Conservation (phyloP, 1,284 basidiomycete species). For the Sanghuangporus sanghuang region DNA sequence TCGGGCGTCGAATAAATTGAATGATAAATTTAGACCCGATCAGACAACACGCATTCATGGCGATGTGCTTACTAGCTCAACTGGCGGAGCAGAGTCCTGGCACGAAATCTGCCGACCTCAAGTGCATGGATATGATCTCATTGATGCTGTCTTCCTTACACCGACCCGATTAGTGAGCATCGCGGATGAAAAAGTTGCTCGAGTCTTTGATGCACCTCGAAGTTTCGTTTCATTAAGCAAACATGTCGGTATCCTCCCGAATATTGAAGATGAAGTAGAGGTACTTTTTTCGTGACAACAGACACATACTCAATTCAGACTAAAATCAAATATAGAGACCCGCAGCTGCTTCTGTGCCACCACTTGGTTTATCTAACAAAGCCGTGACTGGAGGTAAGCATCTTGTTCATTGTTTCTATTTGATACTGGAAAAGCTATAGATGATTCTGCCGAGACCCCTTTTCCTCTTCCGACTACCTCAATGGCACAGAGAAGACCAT, state of each 20-base stretch:
- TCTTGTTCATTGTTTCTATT: background rate
- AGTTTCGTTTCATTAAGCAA: conserved; percentile 66
- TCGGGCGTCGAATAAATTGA: background rate
- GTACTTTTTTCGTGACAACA: conserved; percentile 28
- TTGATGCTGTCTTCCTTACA: conserved; percentile 74
- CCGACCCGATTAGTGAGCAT: conserved; percentile 78
- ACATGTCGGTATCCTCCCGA: conserved; percentile 39
- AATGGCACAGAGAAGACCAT: conserved; percentile 37
- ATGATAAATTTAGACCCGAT: conserved; percentile 52
- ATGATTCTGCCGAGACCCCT: conserved; percentile 10
- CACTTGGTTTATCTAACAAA: conserved; percentile 71
- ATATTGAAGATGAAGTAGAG: conserved; percentile 45
- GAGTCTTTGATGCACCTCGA: conserved; percentile 85
- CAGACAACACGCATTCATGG: conserved; percentile 89
- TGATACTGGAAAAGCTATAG: background rate
- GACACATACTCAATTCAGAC: background rate
- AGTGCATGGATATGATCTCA: conserved; percentile 90
- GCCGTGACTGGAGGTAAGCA: conserved; percentile 51
- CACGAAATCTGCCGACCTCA: conserved; percentile 88
- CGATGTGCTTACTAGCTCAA: conserved; percentile 28
- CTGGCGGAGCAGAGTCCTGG: conserved; percentile 45
- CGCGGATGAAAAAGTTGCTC: conserved; percentile 89
- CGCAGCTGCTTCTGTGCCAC: conserved; percentile 67
- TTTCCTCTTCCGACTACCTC: conserved; percentile 7
- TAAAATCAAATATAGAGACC: conserved; percentile 31